These are phyloP conservation scores for Nemania sp. DNA, from an alignment of 2,329 filamentous ascomycete species.

Conservation along the genomic window DNA sequence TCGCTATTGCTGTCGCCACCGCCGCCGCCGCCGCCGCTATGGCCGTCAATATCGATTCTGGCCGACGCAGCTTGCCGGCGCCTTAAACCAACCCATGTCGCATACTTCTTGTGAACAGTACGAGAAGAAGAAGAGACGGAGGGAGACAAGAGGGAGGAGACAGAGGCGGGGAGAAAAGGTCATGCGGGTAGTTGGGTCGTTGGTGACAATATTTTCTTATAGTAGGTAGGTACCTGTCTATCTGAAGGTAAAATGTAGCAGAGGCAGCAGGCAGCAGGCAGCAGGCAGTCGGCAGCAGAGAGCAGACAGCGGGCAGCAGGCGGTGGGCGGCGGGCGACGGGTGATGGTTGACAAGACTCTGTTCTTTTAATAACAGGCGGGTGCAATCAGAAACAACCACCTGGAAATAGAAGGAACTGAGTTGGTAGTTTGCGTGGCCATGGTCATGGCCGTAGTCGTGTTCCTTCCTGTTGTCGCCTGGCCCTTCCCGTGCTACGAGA, in stretches of 20 bases:
- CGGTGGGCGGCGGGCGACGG: too few relatives aligned
- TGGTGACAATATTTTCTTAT: neutral
- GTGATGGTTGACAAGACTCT: neutral
- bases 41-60: constrained; percentile 35
- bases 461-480: constrained; percentile 20
- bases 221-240: neutral
- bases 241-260: too few relatives aligned
- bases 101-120: constrained; percentile 21
- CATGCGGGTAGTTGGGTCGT: neutral
- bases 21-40: constrained; percentile 25
- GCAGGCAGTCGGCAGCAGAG: neutral
- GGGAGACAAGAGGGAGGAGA: constrained; percentile 1
- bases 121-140: neutral
- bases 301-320: neutral
- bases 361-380: neutral
- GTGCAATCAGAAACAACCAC: neutral
- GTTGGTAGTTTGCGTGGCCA: neutral
- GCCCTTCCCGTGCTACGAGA: constrained; percentile 6
- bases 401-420: constrained; percentile 3
- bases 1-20: constrained; percentile 16
- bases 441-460: constrained; percentile 4
- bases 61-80: constrained; percentile 37
- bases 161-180: neutral
- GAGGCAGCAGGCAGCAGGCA: neutral
- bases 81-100: constrained; percentile 37